Base-by-base conservation (phyloP, 2,329 filamentous ascomycete species). In the Aspergillus ochraceoroseus region DNA sequence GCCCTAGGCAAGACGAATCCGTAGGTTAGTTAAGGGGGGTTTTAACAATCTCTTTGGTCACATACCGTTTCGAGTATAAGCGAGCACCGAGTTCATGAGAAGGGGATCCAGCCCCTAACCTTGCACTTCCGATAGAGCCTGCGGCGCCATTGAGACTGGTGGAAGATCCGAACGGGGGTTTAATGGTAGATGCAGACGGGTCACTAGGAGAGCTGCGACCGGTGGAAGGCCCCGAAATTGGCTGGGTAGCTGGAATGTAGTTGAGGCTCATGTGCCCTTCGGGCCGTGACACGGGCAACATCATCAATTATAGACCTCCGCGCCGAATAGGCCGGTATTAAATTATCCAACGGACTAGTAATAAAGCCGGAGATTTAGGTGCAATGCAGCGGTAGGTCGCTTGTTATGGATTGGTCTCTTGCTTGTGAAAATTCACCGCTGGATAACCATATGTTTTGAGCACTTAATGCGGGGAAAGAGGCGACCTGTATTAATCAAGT, bases 91-190 rank as follows among this genome's bases (percentile, higher is more conserved):
- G 79, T 54, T 96, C 92, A 72, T 95, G 89, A 68, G 89, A 95
- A 58, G 92, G 92, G 76, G 92, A 98, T 64, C 89, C 89, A 73
- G 87, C 82, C 73, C 89, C 88, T 61, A 90, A 85, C 71, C 90
- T 74, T 53, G 74, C 71, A 58, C 69, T 70, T 48, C 73, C 73
- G 41, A 77, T 70, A 41, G 76, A 71, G 41, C 64, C 67, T 43
- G 67, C 67, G 46, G 70, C 58, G 40, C 64, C 64, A 44, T 65
- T 81, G 55, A 86, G 68, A 44, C 77, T 73, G 55, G 78, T 79
- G 32, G 83, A 72, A 48, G 84, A 70, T 44, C 80, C 81, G 61
- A 90, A 85, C 14, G 86, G 79, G 51, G 86, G 83, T 67, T 87
- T 81, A 53, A 82, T 68, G 44, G 74, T 75, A 56, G 78, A 73